Percentiles rank a stretch among this genome's conserved stretches.
Conservation (phyloP, 208 protist genomes). For the Trypanosoma theileri region DNA sequence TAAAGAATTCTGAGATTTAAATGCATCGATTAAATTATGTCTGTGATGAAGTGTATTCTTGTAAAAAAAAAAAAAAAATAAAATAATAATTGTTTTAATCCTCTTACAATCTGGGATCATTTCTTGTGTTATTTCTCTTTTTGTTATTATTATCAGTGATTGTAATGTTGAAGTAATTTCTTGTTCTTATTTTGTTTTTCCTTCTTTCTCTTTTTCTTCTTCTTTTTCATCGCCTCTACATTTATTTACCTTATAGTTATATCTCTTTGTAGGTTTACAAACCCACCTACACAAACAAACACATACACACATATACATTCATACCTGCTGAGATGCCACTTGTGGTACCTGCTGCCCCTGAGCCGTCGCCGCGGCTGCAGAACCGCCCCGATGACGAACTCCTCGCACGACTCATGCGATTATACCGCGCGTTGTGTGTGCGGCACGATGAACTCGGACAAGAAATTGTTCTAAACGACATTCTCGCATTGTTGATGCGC, state of each 20-base stretch:
- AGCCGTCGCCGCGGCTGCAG: constrained; percentile 3
- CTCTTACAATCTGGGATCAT: not conserved
- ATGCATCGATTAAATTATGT: constrained; percentile 7
- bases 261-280: no score
- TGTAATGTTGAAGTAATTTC: not conserved
- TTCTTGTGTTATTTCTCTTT: not conserved
- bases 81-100: constrained; percentile 4
- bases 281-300: not conserved
- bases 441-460: constrained; percentile 87
- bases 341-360: constrained; percentile 14
- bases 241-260: no score
- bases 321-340: constrained; percentile 23
- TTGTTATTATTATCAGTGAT: not conserved
- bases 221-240: constrained; percentile 1
- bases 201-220: constrained; percentile 8
- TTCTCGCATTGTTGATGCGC: constrained; percentile 74
- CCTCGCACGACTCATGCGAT: constrained; percentile 69
- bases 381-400: constrained; percentile 29
- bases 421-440: constrained; percentile 83
- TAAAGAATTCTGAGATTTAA: not conserved
- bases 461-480: constrained; percentile 86
- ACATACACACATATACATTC: constrained; percentile 1
- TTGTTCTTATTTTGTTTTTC: not conserved
- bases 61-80: not conserved
- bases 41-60: not conserved